A percentile compares a stretch with the other conserved stretches of the same genome.
Conservation (phyloP, 2,329 filamentous ascomycete species). For the Sporothrix phasma region DNA sequence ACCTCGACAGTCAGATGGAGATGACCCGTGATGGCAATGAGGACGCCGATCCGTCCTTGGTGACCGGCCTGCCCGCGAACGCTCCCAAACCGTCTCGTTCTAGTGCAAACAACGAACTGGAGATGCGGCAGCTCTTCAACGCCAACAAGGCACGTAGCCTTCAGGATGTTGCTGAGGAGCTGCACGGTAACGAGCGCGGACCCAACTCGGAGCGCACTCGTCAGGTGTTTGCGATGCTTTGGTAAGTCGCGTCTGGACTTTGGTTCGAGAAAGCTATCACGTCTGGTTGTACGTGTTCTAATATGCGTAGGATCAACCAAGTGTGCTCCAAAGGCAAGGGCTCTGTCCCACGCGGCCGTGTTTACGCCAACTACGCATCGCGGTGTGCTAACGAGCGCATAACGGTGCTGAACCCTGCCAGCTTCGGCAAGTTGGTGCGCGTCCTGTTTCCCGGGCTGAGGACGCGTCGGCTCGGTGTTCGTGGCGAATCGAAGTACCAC, state of each 20-base stretch:
- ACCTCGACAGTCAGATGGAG: slow-evolving; percentile 48
- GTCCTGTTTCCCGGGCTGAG: slow-evolving; percentile 94
- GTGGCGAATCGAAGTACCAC: slow-evolving; percentile 97
- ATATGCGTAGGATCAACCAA: slow-evolving; percentile 52
- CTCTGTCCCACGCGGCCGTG: slow-evolving; percentile 82
- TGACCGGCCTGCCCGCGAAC: slow-evolving; percentile 28
- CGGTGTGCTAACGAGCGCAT: slow-evolving; percentile 89
- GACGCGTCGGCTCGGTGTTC: slow-evolving; percentile 80
- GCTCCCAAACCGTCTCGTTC: slow-evolving; percentile 52
- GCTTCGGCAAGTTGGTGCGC: slow-evolving; percentile 92
- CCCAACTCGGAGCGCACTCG: slow-evolving; percentile 75
- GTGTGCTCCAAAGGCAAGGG: slow-evolving; percentile 66
- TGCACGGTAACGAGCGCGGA: slow-evolving; percentile 69
- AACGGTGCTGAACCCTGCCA: slow-evolving; percentile 89
- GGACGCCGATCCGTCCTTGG: slow-evolving; percentile 42
- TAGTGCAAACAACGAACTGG: slow-evolving; percentile 70
- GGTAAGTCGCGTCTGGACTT: slow-evolving; percentile 44
- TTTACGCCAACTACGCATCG: slow-evolving; percentile 92
- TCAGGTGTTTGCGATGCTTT: slow-evolving; percentile 82
- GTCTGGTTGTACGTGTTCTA: not conserved
- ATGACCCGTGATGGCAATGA: slow-evolving; percentile 50
- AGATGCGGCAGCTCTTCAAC: slow-evolving; percentile 66
- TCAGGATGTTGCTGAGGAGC: slow-evolving; percentile 62
- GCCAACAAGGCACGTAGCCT: slow-evolving; percentile 57
- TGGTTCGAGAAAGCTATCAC: not conserved